phyloP scores from a whole-genome alignment of 768 basidiomycete genomes.

The Calocybe gangraenosa region DNA sequence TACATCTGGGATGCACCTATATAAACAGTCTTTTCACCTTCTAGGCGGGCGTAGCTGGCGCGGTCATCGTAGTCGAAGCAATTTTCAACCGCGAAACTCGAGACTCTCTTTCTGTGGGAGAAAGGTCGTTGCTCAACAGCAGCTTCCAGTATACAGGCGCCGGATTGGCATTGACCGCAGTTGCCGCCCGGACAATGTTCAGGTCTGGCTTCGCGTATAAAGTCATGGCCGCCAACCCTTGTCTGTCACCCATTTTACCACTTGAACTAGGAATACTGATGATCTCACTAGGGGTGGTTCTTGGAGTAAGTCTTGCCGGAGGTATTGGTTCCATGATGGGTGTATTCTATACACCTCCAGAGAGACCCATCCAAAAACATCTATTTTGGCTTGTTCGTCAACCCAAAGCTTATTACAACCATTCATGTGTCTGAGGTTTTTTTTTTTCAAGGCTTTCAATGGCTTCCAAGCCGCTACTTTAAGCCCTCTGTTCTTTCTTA shows the following conservation, averaged over 20 bases:
- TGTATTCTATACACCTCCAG: constrained; percentile 72
- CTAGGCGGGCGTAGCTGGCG: constrained; percentile 70
- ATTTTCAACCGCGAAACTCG: constrained; percentile 79
- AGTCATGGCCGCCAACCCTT: constrained; percentile 82
- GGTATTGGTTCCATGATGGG: constrained; percentile 86
- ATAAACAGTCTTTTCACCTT: constrained; percentile 5
- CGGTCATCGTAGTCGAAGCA: constrained; percentile 57
- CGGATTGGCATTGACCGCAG: constrained; percentile 71
- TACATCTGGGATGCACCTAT: background rate
- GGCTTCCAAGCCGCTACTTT: constrained; percentile 83
- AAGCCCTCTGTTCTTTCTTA: constrained; percentile 86
- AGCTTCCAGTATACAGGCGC: constrained; percentile 83
- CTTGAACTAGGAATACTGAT: background rate
- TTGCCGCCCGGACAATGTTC: constrained; percentile 78
- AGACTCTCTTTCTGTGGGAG: constrained; percentile 55
- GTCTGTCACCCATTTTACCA: constrained; percentile 30
- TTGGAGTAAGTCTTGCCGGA: constrained; percentile 76
- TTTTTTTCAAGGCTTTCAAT: constrained; percentile 63
- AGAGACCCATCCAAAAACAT: constrained; percentile 73
- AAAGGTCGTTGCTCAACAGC: constrained; percentile 68
- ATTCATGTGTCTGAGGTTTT: background rate
- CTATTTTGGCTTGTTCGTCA: constrained; percentile 68
- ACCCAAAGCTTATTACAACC: background rate
- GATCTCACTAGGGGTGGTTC: constrained; percentile 62
- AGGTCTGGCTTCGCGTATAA: constrained; percentile 62